Evolutionary conservation across 176 grass and related monocot species (phyloP).

Genomic region (Luzula sylvatica): DNA sequence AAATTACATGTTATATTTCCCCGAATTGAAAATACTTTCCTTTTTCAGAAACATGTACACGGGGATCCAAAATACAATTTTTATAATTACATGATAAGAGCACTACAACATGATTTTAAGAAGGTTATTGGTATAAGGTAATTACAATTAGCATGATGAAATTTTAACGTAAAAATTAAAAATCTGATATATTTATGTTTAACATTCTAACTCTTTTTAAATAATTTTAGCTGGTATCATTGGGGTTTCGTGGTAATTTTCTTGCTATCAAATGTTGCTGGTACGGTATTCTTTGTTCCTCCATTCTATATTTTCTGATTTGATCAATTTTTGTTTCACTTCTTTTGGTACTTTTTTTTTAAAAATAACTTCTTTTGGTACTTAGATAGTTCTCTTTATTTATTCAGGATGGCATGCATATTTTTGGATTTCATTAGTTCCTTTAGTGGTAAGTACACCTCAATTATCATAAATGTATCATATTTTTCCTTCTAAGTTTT

Average conservation of each 20-base stretch:
- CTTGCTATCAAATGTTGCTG: slow-evolving; percentile 55
- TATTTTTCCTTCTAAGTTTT: too few relatives aligned
- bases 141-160: too few relatives aligned
- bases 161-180: too few relatives aligned
- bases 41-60: slow-evolving; percentile 46
- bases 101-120: slow-evolving; percentile 69
- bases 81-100: slow-evolving; percentile 79
- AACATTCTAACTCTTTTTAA: too few relatives aligned
- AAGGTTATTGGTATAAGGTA: slow-evolving; percentile 84
- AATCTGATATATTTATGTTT: too few relatives aligned
- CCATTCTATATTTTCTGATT: background rate
- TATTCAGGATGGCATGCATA: slow-evolving; percentile 56
- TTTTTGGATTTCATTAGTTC: slow-evolving; percentile 45
- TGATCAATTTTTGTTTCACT: background rate
- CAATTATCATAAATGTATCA: background rate
- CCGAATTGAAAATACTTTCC: too few relatives aligned
- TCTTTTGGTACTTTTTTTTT: background rate
- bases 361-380: background rate
- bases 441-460: slow-evolving; percentile 57
- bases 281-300: slow-evolving; percentile 22
- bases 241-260: slow-evolving; percentile 68
- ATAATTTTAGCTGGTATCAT: slow-evolving; percentile 51
- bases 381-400: background rate
- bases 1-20: too few relatives aligned
- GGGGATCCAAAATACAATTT: slow-evolving; percentile 67